A percentile compares a stretch with the other conserved stretches of the same genome.
Conservation (phyloP, 805 yeast genomes). For the Schwanniomyces vanrijiae region DNA sequence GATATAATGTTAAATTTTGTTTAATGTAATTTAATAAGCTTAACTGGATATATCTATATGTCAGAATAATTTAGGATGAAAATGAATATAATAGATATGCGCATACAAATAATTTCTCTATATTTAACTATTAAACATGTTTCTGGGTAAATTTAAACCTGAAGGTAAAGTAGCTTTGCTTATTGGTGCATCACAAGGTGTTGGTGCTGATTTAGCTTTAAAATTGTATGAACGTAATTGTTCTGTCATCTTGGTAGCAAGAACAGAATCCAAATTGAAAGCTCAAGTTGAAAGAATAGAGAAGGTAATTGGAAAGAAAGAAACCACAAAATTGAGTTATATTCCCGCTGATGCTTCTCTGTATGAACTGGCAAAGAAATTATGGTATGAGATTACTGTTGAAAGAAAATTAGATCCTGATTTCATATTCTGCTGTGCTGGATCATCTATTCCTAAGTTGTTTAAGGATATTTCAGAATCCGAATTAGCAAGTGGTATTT, state of each 20-base stretch:
- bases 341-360: conserved; percentile 65
- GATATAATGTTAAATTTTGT: neutral
- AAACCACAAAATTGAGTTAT: conserved; percentile 32
- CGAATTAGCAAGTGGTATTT: conserved; percentile 62
- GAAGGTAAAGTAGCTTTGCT: conserved; percentile 62
- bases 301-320: conserved; percentile 19
- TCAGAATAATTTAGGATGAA: no score
- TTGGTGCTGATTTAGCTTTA: conserved; percentile 78
- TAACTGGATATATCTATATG: neutral
- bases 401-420: conserved; percentile 54
- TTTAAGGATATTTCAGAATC: conserved; percentile 63
- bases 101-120: neutral
- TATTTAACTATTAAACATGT: neutral
- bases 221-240: conserved; percentile 55
- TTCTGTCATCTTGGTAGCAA: conserved; percentile 70
- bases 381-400: conserved; percentile 36
- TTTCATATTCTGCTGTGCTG: conserved; percentile 82
- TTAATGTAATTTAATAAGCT: neutral
- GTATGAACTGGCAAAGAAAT: conserved; percentile 48
- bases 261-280: conserved; percentile 63
- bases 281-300: conserved; percentile 48
- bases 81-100: neutral
- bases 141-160: conserved; percentile 25
- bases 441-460: conserved; percentile 76
- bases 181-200: conserved; percentile 95